Evolutionary conservation across 1,284 basidiomycete species (phyloP), one percentile per base, ranked within the genome.

Genomic region (Pisolithus thermaeus): DNA sequence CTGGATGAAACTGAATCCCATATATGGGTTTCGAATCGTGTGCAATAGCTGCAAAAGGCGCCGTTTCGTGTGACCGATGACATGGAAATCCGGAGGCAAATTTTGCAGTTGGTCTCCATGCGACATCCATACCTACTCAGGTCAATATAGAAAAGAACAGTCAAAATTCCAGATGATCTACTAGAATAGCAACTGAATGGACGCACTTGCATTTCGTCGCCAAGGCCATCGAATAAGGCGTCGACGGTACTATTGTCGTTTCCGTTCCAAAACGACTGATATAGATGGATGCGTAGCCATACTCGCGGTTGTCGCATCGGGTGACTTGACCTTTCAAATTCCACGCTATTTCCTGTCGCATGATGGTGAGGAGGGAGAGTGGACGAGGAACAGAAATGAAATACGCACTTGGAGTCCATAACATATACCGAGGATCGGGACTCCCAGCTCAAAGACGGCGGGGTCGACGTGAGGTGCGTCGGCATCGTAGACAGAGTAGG

Each of bases 1-100:
- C 97, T 2, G 97, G 93, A 70, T 99, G 97, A 78, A 99, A 99
- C 67, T 99, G 96, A 47, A 99, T 96, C 37, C 97, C 97, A 62
- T 92, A 99, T 67, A 97, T 80, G 1, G 92, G 88, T 66, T 91
- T 93, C 9, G 83, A 76, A 64, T 92, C 76, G 74, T 99, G 97
- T 2, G 92, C 92, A 56, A 99, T 84, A 6, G 95, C 95, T 6
- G 95, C 95, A 65, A 80, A 99, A 0, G 96, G 96, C 1, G 96
- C 95, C 1, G 87, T 90, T 28, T 80, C 1, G 97, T 99, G 52
- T 79, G 79, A 7, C 92, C 97, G 59, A 99, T 90, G 58, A 91
- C 81, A 63, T 91, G 83, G 72, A 98, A 99, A 61, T 87, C 74
- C 0, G 84, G 74, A 20, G 97, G 97, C 7, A 89, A 77, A 52